Conservation (phyloP, 495 filamentous ascomycete species). For the Cairneyella variabilis region DNA sequence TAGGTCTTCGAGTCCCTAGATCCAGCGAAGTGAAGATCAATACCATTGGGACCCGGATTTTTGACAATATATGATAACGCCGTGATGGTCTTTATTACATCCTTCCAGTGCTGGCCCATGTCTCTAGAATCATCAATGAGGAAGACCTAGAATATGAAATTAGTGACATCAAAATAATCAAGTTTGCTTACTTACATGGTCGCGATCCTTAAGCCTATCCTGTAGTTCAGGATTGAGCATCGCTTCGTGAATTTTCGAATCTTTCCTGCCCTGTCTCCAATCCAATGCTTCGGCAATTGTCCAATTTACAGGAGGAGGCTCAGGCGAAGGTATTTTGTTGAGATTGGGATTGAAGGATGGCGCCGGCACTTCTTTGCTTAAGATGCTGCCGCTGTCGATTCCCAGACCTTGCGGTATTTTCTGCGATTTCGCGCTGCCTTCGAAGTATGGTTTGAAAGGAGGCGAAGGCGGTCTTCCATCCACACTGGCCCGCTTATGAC, state of each 20-base stretch:
- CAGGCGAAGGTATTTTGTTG: too few relatives aligned
- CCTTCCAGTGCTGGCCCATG: conserved; percentile 29
- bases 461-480: too few relatives aligned
- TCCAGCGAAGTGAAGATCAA: conserved; percentile 36
- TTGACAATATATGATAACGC: conserved; percentile 34
- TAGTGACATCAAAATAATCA: not conserved
- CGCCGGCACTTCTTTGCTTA: too few relatives aligned
- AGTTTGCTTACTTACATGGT: conserved; percentile 20
- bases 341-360: too few relatives aligned
- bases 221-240: conserved; percentile 5
- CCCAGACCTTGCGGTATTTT: too few relatives aligned
- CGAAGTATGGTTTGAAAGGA: too few relatives aligned
- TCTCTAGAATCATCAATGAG: conserved; percentile 36
- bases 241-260: not conserved
- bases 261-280: conserved; percentile 1
- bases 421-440: too few relatives aligned
- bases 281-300: conserved; percentile 14
- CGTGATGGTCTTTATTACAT: conserved; percentile 25
- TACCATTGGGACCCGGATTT: conserved; percentile 25
- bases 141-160: conserved; percentile 30
- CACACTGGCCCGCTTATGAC: too few relatives aligned
- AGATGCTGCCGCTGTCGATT: too few relatives aligned
- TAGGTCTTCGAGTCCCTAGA: not conserved
- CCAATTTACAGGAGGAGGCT: too few relatives aligned
- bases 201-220: conserved; percentile 21